Percentiles rank a stretch among this genome's conserved stretches.
These are phyloP conservation scores for Fomitopsis pulvina DNA, from an alignment of 768 basidiomycete genomes.

Conservation along the genomic window DNA sequence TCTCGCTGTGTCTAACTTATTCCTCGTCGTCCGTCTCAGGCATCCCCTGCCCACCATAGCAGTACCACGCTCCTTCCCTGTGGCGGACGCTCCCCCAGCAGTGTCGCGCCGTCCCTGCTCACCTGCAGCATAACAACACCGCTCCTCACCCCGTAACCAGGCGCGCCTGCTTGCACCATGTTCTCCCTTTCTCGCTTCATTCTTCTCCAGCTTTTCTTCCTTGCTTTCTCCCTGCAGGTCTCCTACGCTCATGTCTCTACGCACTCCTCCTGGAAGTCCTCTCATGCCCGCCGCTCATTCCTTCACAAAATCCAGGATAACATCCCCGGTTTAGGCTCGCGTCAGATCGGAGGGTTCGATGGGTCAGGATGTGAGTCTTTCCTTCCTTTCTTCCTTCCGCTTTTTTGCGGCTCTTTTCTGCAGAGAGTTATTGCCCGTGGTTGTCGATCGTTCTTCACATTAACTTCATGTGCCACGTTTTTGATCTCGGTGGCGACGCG, in stretches of 20 bases:
- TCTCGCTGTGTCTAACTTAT: slow-evolving; percentile 11
- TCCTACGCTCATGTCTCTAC: slow-evolving; percentile 18
- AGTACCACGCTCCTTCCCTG: slow-evolving; percentile 37
- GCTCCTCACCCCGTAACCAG: slow-evolving; percentile 22
- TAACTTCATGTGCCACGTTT: neutral
- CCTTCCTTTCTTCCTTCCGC: neutral
- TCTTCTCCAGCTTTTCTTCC: slow-evolving; percentile 10
- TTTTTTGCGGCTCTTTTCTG: slow-evolving; percentile 1
- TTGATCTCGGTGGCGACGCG: too few species aligned
- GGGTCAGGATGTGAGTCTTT: slow-evolving; percentile 12
- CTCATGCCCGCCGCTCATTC: slow-evolving; percentile 30
- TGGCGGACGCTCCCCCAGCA: slow-evolving; percentile 19
- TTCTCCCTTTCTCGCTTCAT: slow-evolving; percentile 8
- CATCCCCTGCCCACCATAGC: slow-evolving; percentile 20
- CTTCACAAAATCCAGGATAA: slow-evolving; percentile 17
- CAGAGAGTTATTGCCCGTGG: neutral
- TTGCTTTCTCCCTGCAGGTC: slow-evolving; percentile 23
- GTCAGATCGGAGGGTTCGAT: slow-evolving; percentile 5
- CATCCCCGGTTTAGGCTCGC: slow-evolving; percentile 5
- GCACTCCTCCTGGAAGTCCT: slow-evolving; percentile 32
- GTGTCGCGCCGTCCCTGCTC: slow-evolving; percentile 27
- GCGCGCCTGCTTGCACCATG: slow-evolving; percentile 1
- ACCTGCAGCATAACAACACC: slow-evolving; percentile 24
- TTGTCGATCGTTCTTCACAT: neutral
- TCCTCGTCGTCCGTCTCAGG: slow-evolving; percentile 6